Evolutionary conservation across 1,139 yeast species (phyloP), one percentile per base, ranked within the genome.

Genomic region (Zhuliangozyma parablackwelliae): DNA sequence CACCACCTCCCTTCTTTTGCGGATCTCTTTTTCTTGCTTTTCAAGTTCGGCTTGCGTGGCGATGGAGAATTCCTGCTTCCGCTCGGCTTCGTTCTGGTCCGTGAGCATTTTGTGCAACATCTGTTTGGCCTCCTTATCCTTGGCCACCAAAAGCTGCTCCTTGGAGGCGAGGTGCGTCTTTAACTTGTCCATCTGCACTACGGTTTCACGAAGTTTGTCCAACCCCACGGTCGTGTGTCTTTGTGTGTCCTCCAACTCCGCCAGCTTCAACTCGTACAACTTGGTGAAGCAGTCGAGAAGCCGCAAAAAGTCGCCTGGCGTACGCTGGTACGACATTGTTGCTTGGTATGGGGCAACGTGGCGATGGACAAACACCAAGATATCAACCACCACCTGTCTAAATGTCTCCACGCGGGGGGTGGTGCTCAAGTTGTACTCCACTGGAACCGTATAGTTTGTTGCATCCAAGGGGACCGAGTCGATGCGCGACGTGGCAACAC

Each of bases 31-130:
- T 41, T 87, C 94, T 50, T 88, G 96, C 35, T 70, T 68, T 29
- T 72, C 79, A 32, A 90, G 65, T 10, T 87, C 83, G 27, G 71
- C 75, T 49, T 84, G 89, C 8, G 92, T 84, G 33, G 79, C 83
- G 10, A 85, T 65, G 0, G 96, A 87, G 12, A 95, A 90, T 43
- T 85, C 96, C 42, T 84, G 86, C 47, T 84, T 87, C 42, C 96
- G 66, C 56, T 92, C 97, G 0, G 97, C 94, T 51, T 89, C 96
- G 53, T 87, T 89, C 53, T 92, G 97, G 36, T 88, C 95, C 0
- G 73, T 64, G n/a, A 92, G 71, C 87, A 92, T 87, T 37, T 69
- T 77, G 47, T 81, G 78, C 36, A 92, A 69, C 72, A 87, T 85
- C 16, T 63, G 60, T 42, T 78, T 74, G 0, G 97, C 96, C 46